Evolutionary conservation across 2,329 filamentous ascomycete species (phyloP).

Genomic region (Westerdykella sp.): DNA sequence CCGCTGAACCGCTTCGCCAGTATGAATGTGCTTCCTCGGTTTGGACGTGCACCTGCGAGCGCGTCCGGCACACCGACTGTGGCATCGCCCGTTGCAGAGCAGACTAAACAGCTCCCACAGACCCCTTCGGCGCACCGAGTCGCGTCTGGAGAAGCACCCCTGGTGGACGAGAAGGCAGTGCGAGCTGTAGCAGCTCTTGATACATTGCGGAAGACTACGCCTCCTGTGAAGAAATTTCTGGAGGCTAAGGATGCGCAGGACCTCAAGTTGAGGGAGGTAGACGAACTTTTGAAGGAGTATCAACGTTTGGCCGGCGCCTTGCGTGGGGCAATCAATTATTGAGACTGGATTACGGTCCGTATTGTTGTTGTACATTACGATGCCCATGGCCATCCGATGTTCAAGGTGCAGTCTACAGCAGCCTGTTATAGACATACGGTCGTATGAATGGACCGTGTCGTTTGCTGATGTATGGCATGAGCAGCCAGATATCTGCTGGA

Average conservation of each 20-base stretch:
- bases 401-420: background rate
- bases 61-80: slow-evolving; percentile 38
- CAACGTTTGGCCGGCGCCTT: slow-evolving; percentile 42
- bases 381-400: too few species aligned
- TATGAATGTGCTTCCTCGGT: slow-evolving; percentile 68
- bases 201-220: slow-evolving; percentile 40
- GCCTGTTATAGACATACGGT: too few species aligned
- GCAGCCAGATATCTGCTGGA: too few species aligned
- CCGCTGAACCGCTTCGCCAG: slow-evolving; percentile 72
- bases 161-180: slow-evolving; percentile 27
- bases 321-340: slow-evolving; percentile 38
- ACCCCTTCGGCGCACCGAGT: slow-evolving; percentile 17
- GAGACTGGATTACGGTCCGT: background rate
- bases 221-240: slow-evolving; percentile 44
- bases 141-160: slow-evolving; percentile 16
- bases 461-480: too few species aligned
- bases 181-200: slow-evolving; percentile 43
- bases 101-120: slow-evolving; percentile 22
- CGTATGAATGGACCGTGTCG: too few species aligned
- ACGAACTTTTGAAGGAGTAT: slow-evolving; percentile 42
- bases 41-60: slow-evolving; percentile 53
- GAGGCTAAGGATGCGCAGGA: slow-evolving; percentile 43
- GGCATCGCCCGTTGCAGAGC: slow-evolving; percentile 34
- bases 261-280: slow-evolving; percentile 44
- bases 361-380: too few species aligned